Evolutionary conservation across 2,329 filamentous ascomycete genomes (phyloP).

Genomic region (Cordyceps cateniannulata): DNA sequence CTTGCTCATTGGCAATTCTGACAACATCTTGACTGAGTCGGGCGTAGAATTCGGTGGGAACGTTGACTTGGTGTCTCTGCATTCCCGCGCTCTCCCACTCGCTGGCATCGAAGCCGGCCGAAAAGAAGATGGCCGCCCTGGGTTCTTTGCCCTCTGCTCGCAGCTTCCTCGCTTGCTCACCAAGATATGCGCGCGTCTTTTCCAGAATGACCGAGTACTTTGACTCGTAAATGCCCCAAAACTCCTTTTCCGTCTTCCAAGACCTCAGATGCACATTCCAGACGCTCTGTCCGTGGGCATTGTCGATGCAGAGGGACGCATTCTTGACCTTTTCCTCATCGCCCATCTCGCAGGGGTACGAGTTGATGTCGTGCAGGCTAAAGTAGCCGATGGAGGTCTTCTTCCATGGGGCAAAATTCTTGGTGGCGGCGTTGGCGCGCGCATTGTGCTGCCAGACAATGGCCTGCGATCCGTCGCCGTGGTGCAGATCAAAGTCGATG

Average conservation of each 20-base stretch:
- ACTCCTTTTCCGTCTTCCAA: conserved; percentile 77
- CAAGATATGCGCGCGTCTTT: conserved; percentile 75
- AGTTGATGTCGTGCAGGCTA: conserved; percentile 96
- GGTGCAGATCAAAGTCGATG: conserved; percentile 85
- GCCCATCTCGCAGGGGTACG: conserved; percentile 92
- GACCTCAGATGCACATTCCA: conserved; percentile 94
- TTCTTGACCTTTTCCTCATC: conserved; percentile 90
- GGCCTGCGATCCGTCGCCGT: conserved; percentile 90
- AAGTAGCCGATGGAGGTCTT: conserved; percentile 91
- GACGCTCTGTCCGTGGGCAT: conserved; percentile 85
- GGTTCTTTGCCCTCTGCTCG: conserved; percentile 53
- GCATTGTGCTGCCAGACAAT: conserved; percentile 89
- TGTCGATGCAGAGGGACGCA: conserved; percentile 89
- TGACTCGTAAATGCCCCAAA: conserved; percentile 80
- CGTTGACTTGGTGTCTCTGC: conserved; percentile 93
- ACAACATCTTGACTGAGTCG: conserved; percentile 82
- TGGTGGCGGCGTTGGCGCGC: conserved; percentile 53
- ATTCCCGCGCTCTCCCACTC: conserved; percentile 89
- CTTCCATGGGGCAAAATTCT: conserved; percentile 69
- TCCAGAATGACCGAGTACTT: conserved; percentile 72
- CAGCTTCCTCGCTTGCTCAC: conserved; percentile 61
- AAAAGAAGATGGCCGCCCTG: conserved; percentile 87
- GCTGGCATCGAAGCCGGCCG: conserved; percentile 93
- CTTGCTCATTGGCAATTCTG: conserved; percentile 72
- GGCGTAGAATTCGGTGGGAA: conserved; percentile 95